phyloP scores from a whole-genome alignment of 2,329 filamentous ascomycete species.

The Neofusicoccum cordaticola region DNA sequence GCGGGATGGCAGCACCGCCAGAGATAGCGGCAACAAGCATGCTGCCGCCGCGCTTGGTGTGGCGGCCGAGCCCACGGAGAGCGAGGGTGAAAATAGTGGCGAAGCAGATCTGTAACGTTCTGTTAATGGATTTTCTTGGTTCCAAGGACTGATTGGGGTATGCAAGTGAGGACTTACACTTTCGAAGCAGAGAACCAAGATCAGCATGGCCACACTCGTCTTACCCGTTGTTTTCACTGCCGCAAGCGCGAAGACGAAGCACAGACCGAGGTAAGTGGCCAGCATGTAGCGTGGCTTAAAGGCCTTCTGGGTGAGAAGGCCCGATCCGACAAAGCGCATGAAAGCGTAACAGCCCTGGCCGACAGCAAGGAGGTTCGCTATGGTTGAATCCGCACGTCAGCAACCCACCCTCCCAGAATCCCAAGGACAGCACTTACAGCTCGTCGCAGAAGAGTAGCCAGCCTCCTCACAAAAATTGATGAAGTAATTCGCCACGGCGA shows the following conservation, averaged over 20 bases:
- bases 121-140: background rate
- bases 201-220: slow-evolving; percentile 20
- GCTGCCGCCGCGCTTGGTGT: slow-evolving; percentile 30
- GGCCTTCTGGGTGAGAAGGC: slow-evolving; percentile 20
- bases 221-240: slow-evolving; percentile 19
- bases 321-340: slow-evolving; percentile 23
- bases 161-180: slow-evolving; percentile 13
- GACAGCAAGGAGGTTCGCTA: slow-evolving; percentile 23
- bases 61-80: slow-evolving; percentile 26
- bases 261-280: slow-evolving; percentile 19
- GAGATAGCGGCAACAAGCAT: slow-evolving; percentile 27
- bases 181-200: slow-evolving; percentile 22
- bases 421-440: slow-evolving; percentile 7
- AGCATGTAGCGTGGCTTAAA: slow-evolving; percentile 21
- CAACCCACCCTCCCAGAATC: background rate
- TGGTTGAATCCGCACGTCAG: background rate
- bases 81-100: slow-evolving; percentile 27
- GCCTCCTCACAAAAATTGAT: slow-evolving; percentile 21
- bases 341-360: slow-evolving; percentile 23
- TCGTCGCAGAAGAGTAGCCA: slow-evolving; percentile 19
- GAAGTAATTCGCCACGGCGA: slow-evolving; percentile 16
- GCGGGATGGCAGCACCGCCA: slow-evolving; percentile 28
- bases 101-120: slow-evolving; percentile 18
- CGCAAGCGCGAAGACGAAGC: slow-evolving; percentile 21
- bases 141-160: background rate